Percentiles rank a stretch among this genome's conserved stretches.
These are phyloP conservation scores for Chloris gayana DNA, from an alignment of 176 grass and related monocot genomes.

Conservation along the genomic window DNA sequence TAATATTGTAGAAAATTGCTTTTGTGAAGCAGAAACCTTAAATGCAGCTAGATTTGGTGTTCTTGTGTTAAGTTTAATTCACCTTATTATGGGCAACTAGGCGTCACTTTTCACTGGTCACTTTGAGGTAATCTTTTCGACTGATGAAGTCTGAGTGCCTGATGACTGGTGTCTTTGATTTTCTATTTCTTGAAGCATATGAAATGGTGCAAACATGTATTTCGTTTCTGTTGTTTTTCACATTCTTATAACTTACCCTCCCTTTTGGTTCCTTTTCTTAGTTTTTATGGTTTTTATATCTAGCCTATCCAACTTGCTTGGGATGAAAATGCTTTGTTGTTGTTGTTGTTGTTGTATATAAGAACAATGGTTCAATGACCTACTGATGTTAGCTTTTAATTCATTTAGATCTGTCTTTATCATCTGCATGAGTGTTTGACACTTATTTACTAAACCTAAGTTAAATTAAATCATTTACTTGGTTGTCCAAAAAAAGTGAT, in stretches of 20 bases:
- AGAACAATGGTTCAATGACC: not conserved
- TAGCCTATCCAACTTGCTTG: not conserved
- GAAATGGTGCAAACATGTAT: not conserved
- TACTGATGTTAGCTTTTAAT: not conserved
- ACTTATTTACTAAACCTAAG: conserved; percentile 15
- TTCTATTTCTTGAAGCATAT: not conserved
- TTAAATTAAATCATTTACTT: not conserved
- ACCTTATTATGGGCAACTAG: not conserved
- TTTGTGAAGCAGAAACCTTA: not conserved
- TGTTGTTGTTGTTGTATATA: not conserved
- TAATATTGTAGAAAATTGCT: not conserved
- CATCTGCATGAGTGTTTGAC: not conserved
- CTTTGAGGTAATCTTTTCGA: not conserved
- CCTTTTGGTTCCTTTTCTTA: not conserved
- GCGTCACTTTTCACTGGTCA: not conserved
- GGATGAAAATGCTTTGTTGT: not conserved
- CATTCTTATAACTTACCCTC: not conserved
- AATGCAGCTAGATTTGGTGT: not conserved
- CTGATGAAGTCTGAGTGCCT: not conserved
- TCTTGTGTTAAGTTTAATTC: not conserved
- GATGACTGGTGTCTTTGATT: not conserved
- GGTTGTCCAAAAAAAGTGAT: not conserved
- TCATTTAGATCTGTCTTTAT: not conserved
- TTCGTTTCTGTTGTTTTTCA: not conserved
- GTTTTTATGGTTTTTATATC: not conserved